A percentile compares a stretch with the other conserved stretches of the same genome.
These are phyloP conservation scores for Diutina mesorugosa DNA, from an alignment of 1,139 yeast species.

Conservation along the genomic window DNA sequence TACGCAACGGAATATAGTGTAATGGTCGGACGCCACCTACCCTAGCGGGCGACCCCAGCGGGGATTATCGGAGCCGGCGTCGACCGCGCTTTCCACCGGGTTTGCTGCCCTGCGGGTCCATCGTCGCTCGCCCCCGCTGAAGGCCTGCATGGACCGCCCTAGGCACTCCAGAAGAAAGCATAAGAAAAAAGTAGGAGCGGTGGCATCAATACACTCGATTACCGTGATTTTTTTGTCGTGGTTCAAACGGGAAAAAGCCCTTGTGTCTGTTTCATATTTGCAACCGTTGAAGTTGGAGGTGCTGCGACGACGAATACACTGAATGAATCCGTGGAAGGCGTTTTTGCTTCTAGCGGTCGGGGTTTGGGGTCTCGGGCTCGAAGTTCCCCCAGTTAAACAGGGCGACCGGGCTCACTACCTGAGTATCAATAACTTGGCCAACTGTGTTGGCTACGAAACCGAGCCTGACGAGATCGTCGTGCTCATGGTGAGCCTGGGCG, in stretches of 20 bases:
- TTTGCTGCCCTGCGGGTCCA: background rate
- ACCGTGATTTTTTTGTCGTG: background rate
- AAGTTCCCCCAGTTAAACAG: slow-evolving; percentile 11
- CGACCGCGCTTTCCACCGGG: background rate
- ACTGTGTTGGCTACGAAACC: slow-evolving; percentile 29
- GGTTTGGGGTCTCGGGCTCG: slow-evolving; percentile 10
- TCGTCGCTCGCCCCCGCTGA: background rate
- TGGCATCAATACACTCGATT: background rate
- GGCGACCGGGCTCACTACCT: slow-evolving; percentile 17
- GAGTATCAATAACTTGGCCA: slow-evolving; percentile 14
- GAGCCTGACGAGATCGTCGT: slow-evolving; percentile 24
- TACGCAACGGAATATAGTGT: too few species aligned
- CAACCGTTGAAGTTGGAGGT: background rate
- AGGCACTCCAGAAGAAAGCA: slow-evolving; percentile 1
- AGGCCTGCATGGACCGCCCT: background rate
- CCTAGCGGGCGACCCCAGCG: too few species aligned
- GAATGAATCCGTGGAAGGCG: background rate
- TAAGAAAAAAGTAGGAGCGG: background rate
- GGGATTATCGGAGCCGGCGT: background rate
- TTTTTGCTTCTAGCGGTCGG: background rate
- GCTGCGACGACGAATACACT: background rate
- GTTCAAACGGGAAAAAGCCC: background rate
- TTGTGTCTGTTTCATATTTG: background rate
- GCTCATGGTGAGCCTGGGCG: slow-evolving; percentile 20
- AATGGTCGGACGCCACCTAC: too few species aligned